Percentiles rank a stretch among this genome's conserved stretches.
These are phyloP conservation scores for Primulina huaijiensis DNA, from an alignment of 257 asterid species.

Conservation along the genomic window DNA sequence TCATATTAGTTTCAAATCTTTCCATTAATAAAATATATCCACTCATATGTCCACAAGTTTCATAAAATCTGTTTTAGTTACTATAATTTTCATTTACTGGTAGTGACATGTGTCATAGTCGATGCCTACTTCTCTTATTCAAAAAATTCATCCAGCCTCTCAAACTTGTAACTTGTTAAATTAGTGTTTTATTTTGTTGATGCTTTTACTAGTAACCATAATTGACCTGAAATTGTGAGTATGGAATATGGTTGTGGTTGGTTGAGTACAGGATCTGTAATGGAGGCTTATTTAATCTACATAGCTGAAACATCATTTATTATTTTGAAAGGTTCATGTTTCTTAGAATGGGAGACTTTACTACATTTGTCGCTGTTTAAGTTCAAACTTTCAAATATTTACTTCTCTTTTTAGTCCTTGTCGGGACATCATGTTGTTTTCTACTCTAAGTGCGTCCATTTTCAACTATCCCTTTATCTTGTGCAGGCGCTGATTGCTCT, in stretches of 20 bases:
- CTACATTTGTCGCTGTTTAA: not conserved
- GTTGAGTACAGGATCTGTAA: not conserved
- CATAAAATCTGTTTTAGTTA: not conserved
- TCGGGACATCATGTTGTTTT: conserved; percentile 8
- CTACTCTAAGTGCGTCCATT: conserved; percentile 3
- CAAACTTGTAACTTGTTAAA: not conserved
- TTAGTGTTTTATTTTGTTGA: not conserved
- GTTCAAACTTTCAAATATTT: not conserved
- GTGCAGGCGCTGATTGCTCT: conserved; percentile 72
- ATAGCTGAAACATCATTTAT: not conserved
- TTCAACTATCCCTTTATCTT: conserved; percentile 10
- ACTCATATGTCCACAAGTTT: not conserved
- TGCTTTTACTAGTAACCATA: not conserved
- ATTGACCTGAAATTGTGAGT: not conserved
- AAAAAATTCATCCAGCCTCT: too few relatives aligned
- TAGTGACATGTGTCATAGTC: too few relatives aligned
- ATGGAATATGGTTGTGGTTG: not conserved
- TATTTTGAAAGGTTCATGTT: not conserved
- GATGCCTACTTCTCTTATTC: too few relatives aligned
- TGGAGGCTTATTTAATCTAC: not conserved
- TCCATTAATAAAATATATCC: not conserved
- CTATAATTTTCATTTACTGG: too few relatives aligned
- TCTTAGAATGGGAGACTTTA: too few relatives aligned
- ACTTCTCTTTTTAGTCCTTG: not conserved
- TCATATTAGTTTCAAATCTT: not conserved